Base-by-base conservation (phyloP, 108 stramenopile species). In the Seminavis robusta region DNA sequence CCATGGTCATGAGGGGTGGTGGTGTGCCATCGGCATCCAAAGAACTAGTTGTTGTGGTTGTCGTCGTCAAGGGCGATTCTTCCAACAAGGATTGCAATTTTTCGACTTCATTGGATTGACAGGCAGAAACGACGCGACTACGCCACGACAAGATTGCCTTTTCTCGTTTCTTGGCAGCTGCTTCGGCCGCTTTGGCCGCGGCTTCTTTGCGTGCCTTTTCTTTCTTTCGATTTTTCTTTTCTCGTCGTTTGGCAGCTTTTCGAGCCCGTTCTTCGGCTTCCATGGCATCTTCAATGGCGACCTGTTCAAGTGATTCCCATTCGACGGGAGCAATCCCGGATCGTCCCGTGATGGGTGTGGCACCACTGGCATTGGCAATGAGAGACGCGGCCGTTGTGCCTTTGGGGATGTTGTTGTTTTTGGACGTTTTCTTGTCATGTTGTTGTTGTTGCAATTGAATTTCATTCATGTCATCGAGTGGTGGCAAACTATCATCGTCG, bases 171-270 rank as follows among this genome's bases (percentile, higher is more conserved):
- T 84, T 88, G 37, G 54, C 48, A 1, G 76, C 71, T 15, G 83
- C 83, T 43, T 67, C 56, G 2, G 84, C 84, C n/a, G 77, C 77
- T 61, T 83, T 83, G 39, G 49, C 61, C 13, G 81, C 80, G 7
- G 83, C 80, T 54, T 86, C 83, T 49, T 73, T 75, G 52, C 71
- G 78, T 36, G 49, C 61, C 33, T 79, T 75, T 61, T 83, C 77
- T 38, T 84, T 83, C 29, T 79, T 63, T 11, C 83, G 72, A 34
- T 77, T 70, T 37, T 84, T 84, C 59, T 82, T 90, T 63, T 90
- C 81, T 17, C 83, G 72, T 49, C 79, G 76, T 43, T 83, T 83
- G 37, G 73, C 73, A 16, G 81, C 79, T 39, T 74, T 69, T 23
- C 59, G 69, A 25, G 66, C 62, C 25, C 64, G 66, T 28, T 76